Evolutionary conservation across 257 asterid species (phyloP).

Genomic region (Asclepias syriaca): DNA sequence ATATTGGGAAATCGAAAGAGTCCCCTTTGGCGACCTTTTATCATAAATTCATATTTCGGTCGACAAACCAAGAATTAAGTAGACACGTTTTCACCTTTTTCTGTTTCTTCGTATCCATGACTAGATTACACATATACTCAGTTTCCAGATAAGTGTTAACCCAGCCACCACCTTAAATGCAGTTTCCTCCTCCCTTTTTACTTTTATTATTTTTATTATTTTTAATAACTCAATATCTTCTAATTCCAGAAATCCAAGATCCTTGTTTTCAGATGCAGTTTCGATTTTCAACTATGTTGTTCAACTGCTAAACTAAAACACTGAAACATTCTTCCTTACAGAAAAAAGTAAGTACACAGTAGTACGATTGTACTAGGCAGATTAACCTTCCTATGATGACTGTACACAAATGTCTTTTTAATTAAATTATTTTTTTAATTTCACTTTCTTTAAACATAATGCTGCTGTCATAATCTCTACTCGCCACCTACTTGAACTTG

Average conservation of each 20-base stretch:
- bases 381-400: no score
- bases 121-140: background rate
- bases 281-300: background rate
- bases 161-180: background rate
- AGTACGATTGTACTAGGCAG: no score
- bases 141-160: background rate
- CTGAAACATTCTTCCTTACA: background rate
- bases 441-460: no score
- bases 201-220: no score
- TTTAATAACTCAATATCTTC: no score
- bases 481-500: no score
- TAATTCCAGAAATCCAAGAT: background rate
- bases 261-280: background rate
- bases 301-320: background rate
- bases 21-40: slow-evolving; percentile 5
- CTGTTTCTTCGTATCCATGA: background rate
- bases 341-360: background rate
- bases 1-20: background rate
- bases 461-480: no score
- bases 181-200: background rate
- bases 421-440: no score
- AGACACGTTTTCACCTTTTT: background rate
- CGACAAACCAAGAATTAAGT: slow-evolving; percentile 3
- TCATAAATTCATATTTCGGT: background rate
- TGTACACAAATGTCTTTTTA: no score